These are phyloP conservation scores for Geotrichum aggregatum DNA, from an alignment of 1,139 yeast genomes.

Conservation along the genomic window DNA sequence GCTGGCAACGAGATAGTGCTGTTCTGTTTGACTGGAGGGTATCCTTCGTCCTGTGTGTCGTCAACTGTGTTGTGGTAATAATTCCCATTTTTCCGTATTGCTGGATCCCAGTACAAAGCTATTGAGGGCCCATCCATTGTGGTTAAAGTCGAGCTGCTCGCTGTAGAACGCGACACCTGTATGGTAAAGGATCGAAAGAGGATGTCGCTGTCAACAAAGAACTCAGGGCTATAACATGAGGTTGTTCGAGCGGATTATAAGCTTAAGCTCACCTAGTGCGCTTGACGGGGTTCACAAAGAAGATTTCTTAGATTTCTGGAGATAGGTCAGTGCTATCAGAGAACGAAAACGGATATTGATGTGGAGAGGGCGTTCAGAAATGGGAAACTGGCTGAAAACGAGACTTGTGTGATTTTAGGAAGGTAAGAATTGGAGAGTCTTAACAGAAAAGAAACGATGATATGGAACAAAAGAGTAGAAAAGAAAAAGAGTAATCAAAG, in stretches of 20 bases:
- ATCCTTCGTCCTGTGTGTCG: neutral
- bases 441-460: neutral
- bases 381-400: too few species aligned
- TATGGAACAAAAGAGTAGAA: neutral
- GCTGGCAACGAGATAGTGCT: neutral
- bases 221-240: too few species aligned
- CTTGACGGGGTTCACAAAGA: too few species aligned
- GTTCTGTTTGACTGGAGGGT: neutral
- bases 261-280: too few species aligned
- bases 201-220: too few species aligned
- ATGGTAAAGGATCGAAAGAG: neutral
- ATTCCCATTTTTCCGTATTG: conserved; percentile 10
- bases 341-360: too few species aligned
- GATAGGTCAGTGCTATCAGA: too few species aligned
- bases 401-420: too few species aligned
- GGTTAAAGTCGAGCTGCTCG: neutral
- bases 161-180: neutral
- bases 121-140: conserved; percentile 9
- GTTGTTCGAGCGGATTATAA: too few species aligned
- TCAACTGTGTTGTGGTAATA: neutral
- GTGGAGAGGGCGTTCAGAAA: too few species aligned
- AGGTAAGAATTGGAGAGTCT: neutral
- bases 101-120: conserved; percentile 21
- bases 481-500: neutral
- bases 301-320: too few species aligned